These are phyloP conservation scores for Talaromyces liani DNA, from an alignment of 495 filamentous ascomycete species.

Conservation along the genomic window DNA sequence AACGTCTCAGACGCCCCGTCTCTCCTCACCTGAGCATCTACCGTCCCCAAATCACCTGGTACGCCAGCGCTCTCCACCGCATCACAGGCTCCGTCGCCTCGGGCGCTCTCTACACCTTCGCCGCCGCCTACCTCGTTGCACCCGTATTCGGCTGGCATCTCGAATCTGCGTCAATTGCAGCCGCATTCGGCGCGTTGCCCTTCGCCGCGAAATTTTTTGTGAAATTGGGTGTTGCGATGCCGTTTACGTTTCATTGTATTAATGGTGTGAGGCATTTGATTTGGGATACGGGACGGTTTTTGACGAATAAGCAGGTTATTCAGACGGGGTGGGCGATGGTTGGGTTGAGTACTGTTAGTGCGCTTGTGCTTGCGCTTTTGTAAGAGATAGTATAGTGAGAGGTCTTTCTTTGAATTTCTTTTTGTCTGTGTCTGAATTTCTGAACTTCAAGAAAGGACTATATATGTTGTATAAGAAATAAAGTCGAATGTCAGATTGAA, in stretches of 20 bases:
- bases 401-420: constrained; percentile 19
- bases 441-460: constrained; percentile 5
- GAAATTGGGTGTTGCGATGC: constrained; percentile 68
- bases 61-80: constrained; percentile 64
- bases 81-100: constrained; percentile 70
- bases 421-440: constrained; percentile 24
- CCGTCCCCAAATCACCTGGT: constrained; percentile 81
- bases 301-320: constrained; percentile 64
- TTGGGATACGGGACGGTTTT: constrained; percentile 69
- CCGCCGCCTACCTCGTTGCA: constrained; percentile 71
- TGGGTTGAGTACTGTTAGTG: constrained; percentile 55
- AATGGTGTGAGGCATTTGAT: constrained; percentile 87
- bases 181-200: constrained; percentile 68
- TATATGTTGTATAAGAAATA: background rate
- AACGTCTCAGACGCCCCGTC: constrained; percentile 79
- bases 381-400: constrained; percentile 18
- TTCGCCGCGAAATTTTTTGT: constrained; percentile 57
- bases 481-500: background rate
- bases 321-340: constrained; percentile 69
- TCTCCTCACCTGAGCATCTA: constrained; percentile 88
- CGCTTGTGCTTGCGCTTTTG: constrained; percentile 53
- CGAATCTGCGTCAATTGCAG: constrained; percentile 70
- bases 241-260: constrained; percentile 78
- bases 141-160: constrained; percentile 80
- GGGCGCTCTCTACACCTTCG: constrained; percentile 76